Evolutionary conservation across 768 basidiomycete species (phyloP), one percentile per base, ranked within the genome.

Genomic region (Mycena rosella): DNA sequence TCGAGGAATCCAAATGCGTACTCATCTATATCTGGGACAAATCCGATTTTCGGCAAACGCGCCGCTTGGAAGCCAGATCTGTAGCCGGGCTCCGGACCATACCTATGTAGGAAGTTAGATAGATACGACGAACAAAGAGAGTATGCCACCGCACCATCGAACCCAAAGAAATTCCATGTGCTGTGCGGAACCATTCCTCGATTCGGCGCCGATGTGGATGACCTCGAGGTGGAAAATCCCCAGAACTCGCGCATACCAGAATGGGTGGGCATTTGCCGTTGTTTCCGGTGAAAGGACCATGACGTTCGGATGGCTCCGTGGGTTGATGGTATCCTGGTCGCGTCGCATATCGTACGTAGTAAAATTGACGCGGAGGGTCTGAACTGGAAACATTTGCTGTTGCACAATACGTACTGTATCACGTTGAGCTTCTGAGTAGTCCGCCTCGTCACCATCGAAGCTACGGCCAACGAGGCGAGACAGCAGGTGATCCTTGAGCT

Each of bases 331-430:
- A 60, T 88, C 85, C 63, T 84, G 81, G 5, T 70, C 68, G 1
- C 80, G 77, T 2, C 79, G 77, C 15, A 83, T 54, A 64, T 87
- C 81, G 65, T 86, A 87, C 0, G 82, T 82, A 0, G 83, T 85
- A 57, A 81, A 85, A 68, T 84, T 79, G 60, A 85, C 60, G 0
- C 76, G 78, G 2, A 84, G 17, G 6, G 75, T 69, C 34, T 77
- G 78, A 58, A 81, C 76, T 8, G 30, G 62, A 56, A 70, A 83
- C 26, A 81, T 74, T 38, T 44, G 66, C 63, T 77, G 63, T 58
- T 78, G 74, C 10, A 71, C 47, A 26, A 77, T 67, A 9, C 20
- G n/a, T 5, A 78, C 72, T 0, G 62, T 71, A 14, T 74, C 74
- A 5, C 59, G 70, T 26, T 68, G 73, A 52, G 56, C 60, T 8